phyloP scores from a whole-genome alignment of 2,329 filamentous ascomycete genomes.

The Fusarium sp. region DNA sequence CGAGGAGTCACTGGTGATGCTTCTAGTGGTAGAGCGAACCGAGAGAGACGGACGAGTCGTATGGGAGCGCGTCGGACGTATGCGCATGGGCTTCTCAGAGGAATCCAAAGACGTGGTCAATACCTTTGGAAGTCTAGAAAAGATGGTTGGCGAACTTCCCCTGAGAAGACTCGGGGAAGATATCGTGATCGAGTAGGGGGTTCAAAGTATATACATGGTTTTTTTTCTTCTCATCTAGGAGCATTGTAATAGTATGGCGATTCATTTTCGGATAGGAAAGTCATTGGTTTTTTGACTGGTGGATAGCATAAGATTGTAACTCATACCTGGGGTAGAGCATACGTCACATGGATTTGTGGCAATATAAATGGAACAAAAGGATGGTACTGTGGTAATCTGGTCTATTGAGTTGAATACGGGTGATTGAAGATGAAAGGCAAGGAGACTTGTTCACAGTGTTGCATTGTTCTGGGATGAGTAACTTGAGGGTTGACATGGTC shows the following conservation, averaged over 20 bases:
- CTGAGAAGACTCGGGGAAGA: constrained; percentile 49
- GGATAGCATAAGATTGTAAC: not conserved
- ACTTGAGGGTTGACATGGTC: not conserved
- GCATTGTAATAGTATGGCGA: constrained; percentile 30
- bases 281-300: not conserved
- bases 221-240: not conserved
- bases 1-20: constrained; percentile 50
- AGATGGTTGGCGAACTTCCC: constrained; percentile 49
- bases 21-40: constrained; percentile 49
- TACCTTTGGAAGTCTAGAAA: constrained; percentile 48
- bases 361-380: not conserved
- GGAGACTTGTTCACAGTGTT: not conserved
- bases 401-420: not conserved
- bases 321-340: not conserved
- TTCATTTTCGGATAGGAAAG: constrained; percentile 1
- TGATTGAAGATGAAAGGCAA: not conserved
- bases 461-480: not conserved
- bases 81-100: constrained; percentile 51
- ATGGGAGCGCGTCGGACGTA: constrained; percentile 52
- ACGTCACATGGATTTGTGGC: not conserved
- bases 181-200: constrained; percentile 49
- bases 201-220: not conserved
- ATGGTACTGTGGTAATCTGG: not conserved
- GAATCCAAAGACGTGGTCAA: constrained; percentile 50
- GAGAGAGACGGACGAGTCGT: constrained; percentile 26